Percentiles rank a stretch among this genome's conserved stretches.
Conservation (phyloP, 257 asterid species). For the Cordia subcordata region DNA sequence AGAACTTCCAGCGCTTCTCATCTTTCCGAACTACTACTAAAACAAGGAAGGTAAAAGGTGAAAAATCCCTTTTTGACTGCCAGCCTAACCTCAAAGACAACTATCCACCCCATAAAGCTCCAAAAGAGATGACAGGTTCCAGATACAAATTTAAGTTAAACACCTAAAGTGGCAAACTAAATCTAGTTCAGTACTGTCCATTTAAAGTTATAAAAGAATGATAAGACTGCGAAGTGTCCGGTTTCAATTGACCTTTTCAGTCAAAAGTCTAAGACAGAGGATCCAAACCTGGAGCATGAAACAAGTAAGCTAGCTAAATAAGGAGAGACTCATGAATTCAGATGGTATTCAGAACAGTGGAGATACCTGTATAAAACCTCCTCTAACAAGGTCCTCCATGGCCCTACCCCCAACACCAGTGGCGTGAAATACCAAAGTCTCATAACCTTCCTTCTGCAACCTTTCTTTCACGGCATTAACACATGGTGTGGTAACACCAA, state of each 20-base stretch:
- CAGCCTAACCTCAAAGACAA: no score
- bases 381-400: constrained; percentile 93
- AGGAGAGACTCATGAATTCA: constrained; percentile 6
- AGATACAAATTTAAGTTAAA: no score
- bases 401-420: constrained; percentile 99
- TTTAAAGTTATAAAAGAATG: no score
- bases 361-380: constrained; percentile 79
- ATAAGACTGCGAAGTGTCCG: no score
- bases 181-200: no score
- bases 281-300: constrained; percentile 6
- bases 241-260: not conserved
- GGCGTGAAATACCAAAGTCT: constrained; percentile 85
- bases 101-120: no score
- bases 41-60: no score
- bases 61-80: no score
- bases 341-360: not conserved
- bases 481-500: constrained; percentile 94
- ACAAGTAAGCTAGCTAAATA: constrained; percentile 3
- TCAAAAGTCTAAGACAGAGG: not conserved
- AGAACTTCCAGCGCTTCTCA: no score
- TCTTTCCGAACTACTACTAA: no score
- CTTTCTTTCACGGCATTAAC: constrained; percentile 79
- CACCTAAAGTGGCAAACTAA: no score
- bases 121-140: no score
- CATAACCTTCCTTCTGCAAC: constrained; percentile 73